Base-by-base conservation (phyloP, 176 grass and related monocot species). In the Musa acuminata region DNA sequence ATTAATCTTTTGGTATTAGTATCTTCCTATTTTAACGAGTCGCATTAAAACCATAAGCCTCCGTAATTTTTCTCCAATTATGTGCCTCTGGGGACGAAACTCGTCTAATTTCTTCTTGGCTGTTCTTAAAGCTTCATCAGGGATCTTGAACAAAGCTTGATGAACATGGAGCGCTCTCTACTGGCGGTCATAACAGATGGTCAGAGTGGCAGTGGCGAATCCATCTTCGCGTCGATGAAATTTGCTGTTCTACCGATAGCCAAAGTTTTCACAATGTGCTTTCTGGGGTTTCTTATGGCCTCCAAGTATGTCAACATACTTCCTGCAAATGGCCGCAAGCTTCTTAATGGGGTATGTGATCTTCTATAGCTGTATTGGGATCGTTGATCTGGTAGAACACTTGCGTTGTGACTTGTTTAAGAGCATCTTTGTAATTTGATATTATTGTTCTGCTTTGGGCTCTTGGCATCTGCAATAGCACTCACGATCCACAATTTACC, bases 241-340 rank as follows among this genome's bases (percentile, higher is more conserved):
- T 99, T 95, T 3, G 91, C 96, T 26, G 62, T 95, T 51, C 65
- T 99, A 74, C 96, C 96, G 62, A 95, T 99, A 68, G 96, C 96
- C 17, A 99, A 99, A 78, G 96, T 99, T 66, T 99, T 99, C 70
- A 89, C 96, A 0, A 92, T 99, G 84, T 99, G 96, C 80, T 99
- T 99, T 80, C 89, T 99, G 88, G 96, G 96, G 11, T 94, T 86
- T 87, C 88, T 99, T 26, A 99, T 99, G 96, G 91, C 96, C 19
- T 95, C 86, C 67, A 99, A 99, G 78, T 87, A 99, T 62, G 62
- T 95, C 73, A 99, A 91, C 62, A 95, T 95, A 52, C 96, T 99
- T 68, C 84, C 92, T 78, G 84, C 91, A 66, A 94, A 95, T 72
- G 91, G 96, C 25, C 86, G 96, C 53, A 95, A 82, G 78, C 88